Percentiles rank a stretch among this genome's conserved stretches.
Conservation (phyloP, 1,284 basidiomycete species). For the Malassezia sp. region DNA sequence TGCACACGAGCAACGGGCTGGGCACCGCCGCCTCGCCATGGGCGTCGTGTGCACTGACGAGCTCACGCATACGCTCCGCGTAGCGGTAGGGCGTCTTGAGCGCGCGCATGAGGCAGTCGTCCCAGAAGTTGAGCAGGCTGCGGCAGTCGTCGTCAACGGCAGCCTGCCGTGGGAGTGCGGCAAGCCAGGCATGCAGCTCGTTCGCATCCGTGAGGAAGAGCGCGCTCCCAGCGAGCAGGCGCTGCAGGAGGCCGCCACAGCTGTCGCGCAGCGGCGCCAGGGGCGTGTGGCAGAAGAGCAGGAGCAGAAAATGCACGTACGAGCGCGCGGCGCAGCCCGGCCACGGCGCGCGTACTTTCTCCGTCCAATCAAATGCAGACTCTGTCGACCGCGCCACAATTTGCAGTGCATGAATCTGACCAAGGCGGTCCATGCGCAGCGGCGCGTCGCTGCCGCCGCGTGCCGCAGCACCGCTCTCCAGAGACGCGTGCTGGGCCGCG, state of each 20-base stretch:
- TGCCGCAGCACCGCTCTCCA: background rate
- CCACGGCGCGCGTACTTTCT: conserved; percentile 55
- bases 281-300: conserved; percentile 17
- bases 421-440: conserved; percentile 52
- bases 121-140: conserved; percentile 63
- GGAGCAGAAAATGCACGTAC: conserved; percentile 26
- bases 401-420: conserved; percentile 67
- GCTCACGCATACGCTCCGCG: conserved; percentile 57
- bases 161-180: conserved; percentile 51
- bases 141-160: conserved; percentile 50
- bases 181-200: conserved; percentile 68
- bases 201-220: conserved; percentile 68
- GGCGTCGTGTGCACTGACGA: background rate
- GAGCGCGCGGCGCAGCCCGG: conserved; percentile 17
- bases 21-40: conserved; percentile 48
- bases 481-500: background rate
- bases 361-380: conserved; percentile 53
- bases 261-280: conserved; percentile 19
- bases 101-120: conserved; percentile 75
- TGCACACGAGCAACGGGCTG: conserved; percentile 59
- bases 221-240: conserved; percentile 55
- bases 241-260: conserved; percentile 19
- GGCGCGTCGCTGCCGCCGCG: background rate
- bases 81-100: conserved; percentile 76
- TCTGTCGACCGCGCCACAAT: conserved; percentile 23